These are phyloP conservation scores for Globisporangium canariense DNA, from an alignment of 352 stramenopile species.

Conservation along the genomic window DNA sequence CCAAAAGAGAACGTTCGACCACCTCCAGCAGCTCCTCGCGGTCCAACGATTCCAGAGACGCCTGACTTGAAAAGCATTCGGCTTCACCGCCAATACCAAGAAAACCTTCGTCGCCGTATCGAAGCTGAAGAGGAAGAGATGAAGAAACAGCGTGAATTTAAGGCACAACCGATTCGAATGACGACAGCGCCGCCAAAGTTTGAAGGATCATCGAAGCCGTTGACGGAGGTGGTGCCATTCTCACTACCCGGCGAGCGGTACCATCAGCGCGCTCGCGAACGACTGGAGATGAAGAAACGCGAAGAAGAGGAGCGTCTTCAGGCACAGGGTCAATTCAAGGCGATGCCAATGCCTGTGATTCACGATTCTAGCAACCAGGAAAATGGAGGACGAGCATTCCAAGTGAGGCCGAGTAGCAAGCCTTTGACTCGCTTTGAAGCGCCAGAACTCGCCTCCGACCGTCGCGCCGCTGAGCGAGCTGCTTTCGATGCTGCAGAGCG, in stretches of 20 bases:
- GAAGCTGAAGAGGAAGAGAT: conserved; percentile 55
- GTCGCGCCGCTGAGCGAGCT: conserved; percentile 55
- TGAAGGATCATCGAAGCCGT: conserved; percentile 64
- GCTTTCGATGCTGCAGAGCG: conserved; percentile 68
- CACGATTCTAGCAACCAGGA: conserved; percentile 20
- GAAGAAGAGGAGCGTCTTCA: conserved; percentile 57
- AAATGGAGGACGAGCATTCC: conserved; percentile 14
- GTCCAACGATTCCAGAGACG: conserved; percentile 63
- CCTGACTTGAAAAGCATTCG: conserved; percentile 70
- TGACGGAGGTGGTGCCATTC: conserved; percentile 71
- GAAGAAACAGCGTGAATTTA: conserved; percentile 57
- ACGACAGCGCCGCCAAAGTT: conserved; percentile 52
- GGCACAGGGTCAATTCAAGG: conserved; percentile 43
- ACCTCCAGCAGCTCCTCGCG: conserved; percentile 19
- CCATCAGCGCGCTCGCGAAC: conserved; percentile 55
- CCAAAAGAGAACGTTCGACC: conserved; percentile 22
- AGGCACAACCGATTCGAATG: conserved; percentile 67
- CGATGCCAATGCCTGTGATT: conserved; percentile 65
- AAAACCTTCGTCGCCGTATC: conserved; percentile 58
- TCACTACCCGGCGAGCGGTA: conserved; percentile 48
- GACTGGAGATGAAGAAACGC: conserved; percentile 47
- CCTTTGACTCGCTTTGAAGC: conserved; percentile 42
- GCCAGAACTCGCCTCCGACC: conserved; percentile 62
- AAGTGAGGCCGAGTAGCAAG: conserved; percentile 31
- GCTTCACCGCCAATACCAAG: conserved; percentile 67